A percentile compares a stretch with the other conserved stretches of the same genome.
Evolutionary conservation across 768 basidiomycete species (phyloP).

Genomic region (Austroboletus festivus): DNA sequence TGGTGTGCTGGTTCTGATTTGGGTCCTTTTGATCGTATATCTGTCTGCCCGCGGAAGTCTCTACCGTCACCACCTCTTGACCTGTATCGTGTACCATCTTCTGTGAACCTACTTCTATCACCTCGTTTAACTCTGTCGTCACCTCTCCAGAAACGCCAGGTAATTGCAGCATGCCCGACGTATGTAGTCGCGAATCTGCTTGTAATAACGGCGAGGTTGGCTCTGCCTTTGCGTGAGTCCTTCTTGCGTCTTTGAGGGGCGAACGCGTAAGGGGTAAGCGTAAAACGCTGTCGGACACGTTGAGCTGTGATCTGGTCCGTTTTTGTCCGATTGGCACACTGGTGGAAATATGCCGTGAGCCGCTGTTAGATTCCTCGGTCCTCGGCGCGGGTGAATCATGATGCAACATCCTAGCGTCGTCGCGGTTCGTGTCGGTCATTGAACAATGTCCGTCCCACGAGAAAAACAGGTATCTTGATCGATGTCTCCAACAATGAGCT

Average conservation of each 20-base stretch:
- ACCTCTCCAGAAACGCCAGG: background rate
- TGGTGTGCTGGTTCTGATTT: background rate
- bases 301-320: conserved; percentile 51
- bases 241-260: conserved; percentile 52
- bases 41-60: background rate
- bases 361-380: conserved; percentile 3
- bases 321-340: conserved; percentile 9
- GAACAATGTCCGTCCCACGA: conserved; percentile 4
- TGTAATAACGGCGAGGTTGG: conserved; percentile 24
- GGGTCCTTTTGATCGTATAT: conserved; percentile 3
- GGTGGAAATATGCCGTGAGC: background rate
- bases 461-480: background rate
- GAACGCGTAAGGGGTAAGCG: conserved; percentile 43
- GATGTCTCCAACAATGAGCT: too few species aligned
- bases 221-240: conserved; percentile 24
- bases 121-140: background rate
- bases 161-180: background rate
- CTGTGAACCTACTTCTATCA: background rate
- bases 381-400: background rate
- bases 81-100: background rate
- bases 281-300: conserved; percentile 45
- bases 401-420: conserved; percentile 6
- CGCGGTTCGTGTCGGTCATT: conserved; percentile 19
- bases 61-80: conserved; percentile 1
- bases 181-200: background rate